A percentile compares a stretch with the other conserved stretches of the same genome.
These are phyloP conservation scores for Cardamine chenopodiifolia DNA, from an alignment of 345 rosid genomes.

Conservation along the genomic window DNA sequence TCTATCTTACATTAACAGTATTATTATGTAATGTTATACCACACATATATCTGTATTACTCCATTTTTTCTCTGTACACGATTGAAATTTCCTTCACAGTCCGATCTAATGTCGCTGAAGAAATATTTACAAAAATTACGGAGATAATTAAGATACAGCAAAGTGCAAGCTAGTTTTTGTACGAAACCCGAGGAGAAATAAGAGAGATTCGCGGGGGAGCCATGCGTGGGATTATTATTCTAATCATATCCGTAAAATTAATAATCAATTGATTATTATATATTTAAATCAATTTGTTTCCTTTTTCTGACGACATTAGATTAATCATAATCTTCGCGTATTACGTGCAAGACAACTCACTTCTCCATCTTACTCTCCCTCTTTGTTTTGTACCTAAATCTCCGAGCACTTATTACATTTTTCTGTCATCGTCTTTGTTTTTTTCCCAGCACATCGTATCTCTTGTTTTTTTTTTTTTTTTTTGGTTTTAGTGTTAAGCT, in stretches of 20 bases:
- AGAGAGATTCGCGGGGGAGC: constrained; percentile 86
- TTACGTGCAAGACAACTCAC: constrained; percentile 69
- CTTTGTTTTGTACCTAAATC: constrained; percentile 17
- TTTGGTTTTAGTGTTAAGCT: too few species aligned
- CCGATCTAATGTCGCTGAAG: neutral
- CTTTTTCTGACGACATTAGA: constrained; percentile 33
- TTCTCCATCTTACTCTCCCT: constrained; percentile 26
- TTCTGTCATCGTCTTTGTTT: neutral
- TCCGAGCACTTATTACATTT: constrained; percentile 9
- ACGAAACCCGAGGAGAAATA: constrained; percentile 48
- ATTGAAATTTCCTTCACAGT: neutral
- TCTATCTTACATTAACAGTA: constrained; percentile 4
- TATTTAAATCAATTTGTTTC: constrained; percentile 17
- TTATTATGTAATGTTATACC: neutral
- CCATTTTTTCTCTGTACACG: neutral
- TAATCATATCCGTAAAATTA: constrained; percentile 40
- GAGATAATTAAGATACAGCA: constrained; percentile 37
- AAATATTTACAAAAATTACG: neutral
- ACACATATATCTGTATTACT: neutral
- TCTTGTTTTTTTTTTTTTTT: too few species aligned
- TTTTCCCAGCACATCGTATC: neutral
- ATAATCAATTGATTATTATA: constrained; percentile 19
- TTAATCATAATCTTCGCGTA: constrained; percentile 11
- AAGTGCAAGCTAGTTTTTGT: constrained; percentile 44
- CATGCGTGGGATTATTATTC: constrained; percentile 68